Percentiles rank a stretch among this genome's conserved stretches.
Evolutionary conservation across 805 yeast genomes (phyloP).

Genomic region (Wickerhamiella kurtzmanii): DNA sequence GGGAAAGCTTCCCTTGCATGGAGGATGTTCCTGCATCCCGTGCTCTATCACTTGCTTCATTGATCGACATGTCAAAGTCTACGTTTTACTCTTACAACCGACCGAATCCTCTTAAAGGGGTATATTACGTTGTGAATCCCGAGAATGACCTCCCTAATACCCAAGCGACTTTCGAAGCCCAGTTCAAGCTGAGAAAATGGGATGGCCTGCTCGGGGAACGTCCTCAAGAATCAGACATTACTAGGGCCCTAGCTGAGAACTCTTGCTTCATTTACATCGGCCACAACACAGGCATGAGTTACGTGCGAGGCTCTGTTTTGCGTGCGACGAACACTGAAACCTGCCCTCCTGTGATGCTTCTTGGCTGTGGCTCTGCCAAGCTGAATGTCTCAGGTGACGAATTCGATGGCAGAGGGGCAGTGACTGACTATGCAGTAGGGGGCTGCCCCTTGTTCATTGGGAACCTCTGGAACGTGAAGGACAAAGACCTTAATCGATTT

Average conservation of each 20-base stretch:
- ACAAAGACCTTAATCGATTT: slow-evolving; percentile 81
- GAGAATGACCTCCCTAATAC: slow-evolving; percentile 62
- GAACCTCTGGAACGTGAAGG: slow-evolving; percentile 94
- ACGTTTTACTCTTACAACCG: background rate
- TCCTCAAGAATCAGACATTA: slow-evolving; percentile 47
- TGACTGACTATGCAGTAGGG: slow-evolving; percentile 59
- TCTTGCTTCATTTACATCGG: slow-evolving; percentile 69
- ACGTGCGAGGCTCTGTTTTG: slow-evolving; percentile 43
- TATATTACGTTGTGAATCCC: slow-evolving; percentile 63
- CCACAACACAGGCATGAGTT: slow-evolving; percentile 94
- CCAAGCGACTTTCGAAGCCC: slow-evolving; percentile 39
- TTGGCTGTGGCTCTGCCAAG: slow-evolving; percentile 78
- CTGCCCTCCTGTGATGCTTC: slow-evolving; percentile 33
- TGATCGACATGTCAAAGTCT: slow-evolving; percentile 5
- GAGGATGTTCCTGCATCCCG: slow-evolving; percentile 9
- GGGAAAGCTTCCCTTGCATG: slow-evolving; percentile 59
- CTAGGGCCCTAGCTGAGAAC: slow-evolving; percentile 30
- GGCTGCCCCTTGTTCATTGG: slow-evolving; percentile 77
- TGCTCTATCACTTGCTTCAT: slow-evolving; percentile 30
- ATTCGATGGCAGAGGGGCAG: slow-evolving; percentile 63
- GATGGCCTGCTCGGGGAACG: slow-evolving; percentile 37
- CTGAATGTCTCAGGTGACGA: slow-evolving; percentile 29
- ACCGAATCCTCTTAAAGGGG: background rate
- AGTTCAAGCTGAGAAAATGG: slow-evolving; percentile 36
- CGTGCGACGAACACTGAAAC: slow-evolving; percentile 29